Percentiles rank a stretch among this genome's conserved stretches.
Conservation (phyloP, 306 rosid genomes). For the Acacia melanoxylon region DNA sequence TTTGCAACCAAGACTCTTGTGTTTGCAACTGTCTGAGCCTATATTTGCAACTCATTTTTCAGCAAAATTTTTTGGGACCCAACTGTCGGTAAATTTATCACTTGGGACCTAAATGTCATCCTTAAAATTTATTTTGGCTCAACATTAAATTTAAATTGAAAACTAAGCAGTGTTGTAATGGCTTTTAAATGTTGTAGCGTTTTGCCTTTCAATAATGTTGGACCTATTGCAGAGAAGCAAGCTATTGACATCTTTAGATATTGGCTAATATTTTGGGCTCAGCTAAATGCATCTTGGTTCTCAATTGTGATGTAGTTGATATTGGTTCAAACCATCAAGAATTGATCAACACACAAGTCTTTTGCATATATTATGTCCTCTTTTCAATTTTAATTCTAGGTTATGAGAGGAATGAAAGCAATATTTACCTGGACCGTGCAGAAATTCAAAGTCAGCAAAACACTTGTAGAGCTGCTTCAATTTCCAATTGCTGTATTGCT, state of each 20-base stretch:
- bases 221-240: constrained; percentile 5
- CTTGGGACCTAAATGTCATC: background rate
- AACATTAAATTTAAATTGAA: background rate
- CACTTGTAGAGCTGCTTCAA: constrained; percentile 33
- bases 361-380: constrained; percentile 4
- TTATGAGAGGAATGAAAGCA: constrained; percentile 42
- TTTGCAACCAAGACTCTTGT: background rate
- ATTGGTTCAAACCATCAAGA: constrained; percentile 17
- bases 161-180: background rate
- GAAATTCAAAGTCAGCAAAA: constrained; percentile 51
- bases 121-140: constrained; percentile 6
- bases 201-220: background rate
- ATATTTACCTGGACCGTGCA: constrained; percentile 34
- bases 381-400: constrained; percentile 40
- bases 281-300: constrained; percentile 20
- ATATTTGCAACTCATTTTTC: background rate
- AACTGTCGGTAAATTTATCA: background rate
- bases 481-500: constrained; percentile 38
- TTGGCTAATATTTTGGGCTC: constrained; percentile 19
- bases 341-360: constrained; percentile 11
- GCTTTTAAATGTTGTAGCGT: constrained; percentile 6
- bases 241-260: constrained; percentile 1
- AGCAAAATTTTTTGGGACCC: background rate
- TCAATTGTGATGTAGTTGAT: constrained; percentile 21
- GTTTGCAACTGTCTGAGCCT: background rate